phyloP scores from a whole-genome alignment of 1,284 basidiomycete species.

The Pseudozyma pruni region DNA sequence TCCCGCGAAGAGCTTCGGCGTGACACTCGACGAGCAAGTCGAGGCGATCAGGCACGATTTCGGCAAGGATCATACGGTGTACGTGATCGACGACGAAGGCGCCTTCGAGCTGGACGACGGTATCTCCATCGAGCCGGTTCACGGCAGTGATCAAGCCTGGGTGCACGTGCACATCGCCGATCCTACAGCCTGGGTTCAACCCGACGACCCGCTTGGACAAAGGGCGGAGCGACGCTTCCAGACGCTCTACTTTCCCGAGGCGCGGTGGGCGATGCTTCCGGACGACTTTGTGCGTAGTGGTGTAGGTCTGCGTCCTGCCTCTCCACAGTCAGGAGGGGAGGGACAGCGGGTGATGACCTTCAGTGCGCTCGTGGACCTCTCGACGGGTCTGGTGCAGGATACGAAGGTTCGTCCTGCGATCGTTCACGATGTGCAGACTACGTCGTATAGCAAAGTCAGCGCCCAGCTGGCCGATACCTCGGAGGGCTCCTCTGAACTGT shows the following conservation, averaged over 20 bases:
- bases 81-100: slow-evolving; percentile 83
- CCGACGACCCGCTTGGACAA: slow-evolving; percentile 72
- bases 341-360: slow-evolving; percentile 77
- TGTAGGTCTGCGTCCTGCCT: slow-evolving; percentile 35
- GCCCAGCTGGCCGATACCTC: slow-evolving; percentile 11
- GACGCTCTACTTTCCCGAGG: slow-evolving; percentile 60
- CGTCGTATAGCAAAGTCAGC: slow-evolving; percentile 78
- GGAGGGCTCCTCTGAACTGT: slow-evolving; percentile 64
- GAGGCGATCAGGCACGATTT: slow-evolving; percentile 76
- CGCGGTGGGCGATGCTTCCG: slow-evolving; percentile 69
- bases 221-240: slow-evolving; percentile 44
- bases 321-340: slow-evolving; percentile 68
- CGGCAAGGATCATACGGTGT: slow-evolving; percentile 78
- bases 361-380: slow-evolving; percentile 77
- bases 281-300: slow-evolving; percentile 70
- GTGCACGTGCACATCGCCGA: slow-evolving; percentile 93
- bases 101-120: slow-evolving; percentile 96
- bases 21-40: slow-evolving; percentile 26
- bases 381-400: slow-evolving; percentile 77
- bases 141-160: slow-evolving; percentile 74
- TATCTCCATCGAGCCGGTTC: slow-evolving; percentile 75
- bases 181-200: slow-evolving; percentile 83
- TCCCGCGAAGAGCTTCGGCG: slow-evolving; percentile 15
- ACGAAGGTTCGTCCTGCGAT: slow-evolving; percentile 78
- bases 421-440: slow-evolving; percentile 76